Base-by-base conservation (phyloP, 2,329 filamentous ascomycete genomes). In the Aspergillus versicolor region DNA sequence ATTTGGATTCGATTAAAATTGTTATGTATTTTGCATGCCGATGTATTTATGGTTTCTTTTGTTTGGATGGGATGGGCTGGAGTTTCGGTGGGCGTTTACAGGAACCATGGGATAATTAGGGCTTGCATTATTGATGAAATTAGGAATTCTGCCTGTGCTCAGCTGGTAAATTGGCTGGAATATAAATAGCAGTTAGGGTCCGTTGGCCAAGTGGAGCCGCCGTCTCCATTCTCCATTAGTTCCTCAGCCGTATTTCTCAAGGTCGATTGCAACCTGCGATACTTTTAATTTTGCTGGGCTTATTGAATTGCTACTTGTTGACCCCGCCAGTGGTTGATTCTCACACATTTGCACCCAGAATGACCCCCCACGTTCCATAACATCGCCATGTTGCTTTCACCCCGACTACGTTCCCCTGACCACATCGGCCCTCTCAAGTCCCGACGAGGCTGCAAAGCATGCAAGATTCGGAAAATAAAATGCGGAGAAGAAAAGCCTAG, bases 401-500 rank as follows among this genome's bases (percentile, higher is more conserved):
- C 13, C n/a, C 30, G 30, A 2, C 41, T 12, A 5, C 22, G 17
- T 12, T 22, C 24, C 2, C 21, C 5, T 17, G 38, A 15, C 5
- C 37, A 19, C 11, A 47, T 52, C 37, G 52, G 27, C 13, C 60
- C 60, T 17, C 53, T 57, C 12, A 66, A 59, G 54, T 70, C 68
- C 41, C 64, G 52, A 38, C 48, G 59, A 17, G 69, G 70, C 19
- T 72, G 70, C 57, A 68, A 59, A 55, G 67, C 67, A 8, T 72
- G 70, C 67, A 71, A 70, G 67, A 67, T 65, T n/a, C 65, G 71
- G 40, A 62, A 62, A 52, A 63, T 73, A 45, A 73, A 73, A 49
- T 74, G 72, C 43, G 72, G 71, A 34, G 69, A 75, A 53, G 65
- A 69, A 54, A 72, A 68, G 46, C 72, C 70, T 5, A 56, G 52